A percentile compares a stretch with the other conserved stretches of the same genome.
These are phyloP conservation scores for Melampsora americana DNA, from an alignment of 1,284 basidiomycete genomes.

Conservation along the genomic window DNA sequence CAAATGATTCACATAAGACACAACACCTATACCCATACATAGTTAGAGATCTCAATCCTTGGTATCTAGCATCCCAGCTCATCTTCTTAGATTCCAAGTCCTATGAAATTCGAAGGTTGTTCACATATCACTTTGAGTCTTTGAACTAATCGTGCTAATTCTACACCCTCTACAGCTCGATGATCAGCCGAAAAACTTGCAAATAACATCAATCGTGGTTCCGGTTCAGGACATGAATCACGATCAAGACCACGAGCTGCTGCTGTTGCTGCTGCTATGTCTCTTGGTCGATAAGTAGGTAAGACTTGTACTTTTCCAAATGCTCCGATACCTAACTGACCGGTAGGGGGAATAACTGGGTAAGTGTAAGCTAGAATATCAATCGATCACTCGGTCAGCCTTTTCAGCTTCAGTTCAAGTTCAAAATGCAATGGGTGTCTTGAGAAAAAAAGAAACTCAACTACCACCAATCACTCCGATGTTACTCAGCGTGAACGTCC, in stretches of 20 bases:
- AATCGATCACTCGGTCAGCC: background rate
- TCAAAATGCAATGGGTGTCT: background rate
- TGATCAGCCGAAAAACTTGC: conserved; percentile 88
- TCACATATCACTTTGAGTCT: conserved; percentile 82
- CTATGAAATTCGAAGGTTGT: conserved; percentile 57
- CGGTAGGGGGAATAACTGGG: conserved; percentile 79
- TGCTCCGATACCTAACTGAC: conserved; percentile 85
- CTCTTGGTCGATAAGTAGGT: conserved; percentile 44
- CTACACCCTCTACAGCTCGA: conserved; percentile 84
- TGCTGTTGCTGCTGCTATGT: background rate
- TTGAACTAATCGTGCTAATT: conserved; percentile 84
- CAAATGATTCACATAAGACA: no score
- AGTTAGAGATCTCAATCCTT: no score
- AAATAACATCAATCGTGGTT: conserved; percentile 65
- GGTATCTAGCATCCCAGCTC: no score
- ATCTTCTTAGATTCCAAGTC: background rate
- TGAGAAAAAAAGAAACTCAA: conserved; percentile 53
- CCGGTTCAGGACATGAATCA: conserved; percentile 59
- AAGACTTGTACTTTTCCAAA: conserved; percentile 65
- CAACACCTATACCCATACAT: no score
- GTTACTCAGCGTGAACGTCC: conserved; percentile 82
- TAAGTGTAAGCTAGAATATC: conserved; percentile 57
- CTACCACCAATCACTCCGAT: conserved; percentile 75
- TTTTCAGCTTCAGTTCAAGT: background rate
- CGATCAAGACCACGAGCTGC: conserved; percentile 48